Base-by-base conservation (phyloP, 768 basidiomycete genomes). In the Mycena galericulata region DNA sequence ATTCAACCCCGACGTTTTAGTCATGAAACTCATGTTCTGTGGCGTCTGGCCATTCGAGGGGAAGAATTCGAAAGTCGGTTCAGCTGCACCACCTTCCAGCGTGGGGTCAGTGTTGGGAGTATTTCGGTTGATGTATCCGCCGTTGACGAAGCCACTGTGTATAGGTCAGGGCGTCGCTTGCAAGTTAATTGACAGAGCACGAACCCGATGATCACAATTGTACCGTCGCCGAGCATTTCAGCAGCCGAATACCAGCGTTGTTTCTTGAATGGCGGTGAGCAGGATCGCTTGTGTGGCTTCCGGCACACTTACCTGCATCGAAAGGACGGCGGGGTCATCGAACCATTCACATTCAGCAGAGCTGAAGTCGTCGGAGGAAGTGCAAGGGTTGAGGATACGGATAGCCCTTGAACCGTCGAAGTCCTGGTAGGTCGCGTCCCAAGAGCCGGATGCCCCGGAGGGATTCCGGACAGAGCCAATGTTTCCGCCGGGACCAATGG, bases 61-160 rank as follows among this genome's bases (percentile, higher is more conserved):
- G 80, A 85, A 96, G 79, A 94, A 93, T 80, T 96, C 95, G 73
- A 86, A 92, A 0, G 93, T 93, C 30, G 92, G 91, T 73, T 96
- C 92, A 12, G 93, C 92, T 14, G 87, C 92, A 50, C 89, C 89
- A 54, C 91, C 91, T 73, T 89, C 86, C 22, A 87, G 87, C 53
- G 78, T 79, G 3, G 92, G 93, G 72, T 94, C 90, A 17, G 71
- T 79, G 72, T 91, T 90, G 20, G 92, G 92, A 41, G 81, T 87
- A 69, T 93, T 93, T 15, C 91, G 82, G 78, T 94, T 94, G 75
- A 94, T 83, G 73, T 93, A 94, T 34, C 93, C 61, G 11, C 93
- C 93, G 60, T 86, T 89, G 57, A 87, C 85, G 76, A 93, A 94
- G 43, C 92, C 92, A 41, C n/a, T n/a, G n/a, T n/a, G n/a, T n/a